These are phyloP conservation scores for Plicaturopsis crispa DNA, from an alignment of 768 basidiomycete genomes.

Conservation along the genomic window DNA sequence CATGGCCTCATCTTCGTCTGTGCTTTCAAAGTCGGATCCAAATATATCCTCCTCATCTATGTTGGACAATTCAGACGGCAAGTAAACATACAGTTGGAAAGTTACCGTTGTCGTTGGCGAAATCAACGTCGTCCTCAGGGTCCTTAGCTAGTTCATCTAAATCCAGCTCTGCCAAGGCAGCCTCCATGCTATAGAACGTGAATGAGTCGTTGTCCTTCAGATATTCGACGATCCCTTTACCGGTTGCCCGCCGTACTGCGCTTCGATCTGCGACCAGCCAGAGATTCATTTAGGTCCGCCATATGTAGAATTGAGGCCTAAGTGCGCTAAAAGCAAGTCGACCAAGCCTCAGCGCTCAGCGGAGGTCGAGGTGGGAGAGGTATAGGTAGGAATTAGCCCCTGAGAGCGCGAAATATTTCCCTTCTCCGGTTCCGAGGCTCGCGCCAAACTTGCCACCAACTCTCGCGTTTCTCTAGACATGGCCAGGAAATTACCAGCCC, in stretches of 20 bases:
- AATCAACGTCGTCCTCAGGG: slow-evolving; percentile 69
- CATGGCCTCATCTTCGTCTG: slow-evolving; percentile 59
- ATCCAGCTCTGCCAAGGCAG: slow-evolving; percentile 66
- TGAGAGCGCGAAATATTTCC: no score
- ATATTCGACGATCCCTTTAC: slow-evolving; percentile 24
- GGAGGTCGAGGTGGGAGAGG: no score
- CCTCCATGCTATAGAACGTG: slow-evolving; percentile 51
- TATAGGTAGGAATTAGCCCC: no score
- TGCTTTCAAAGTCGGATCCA: slow-evolving; percentile 80
- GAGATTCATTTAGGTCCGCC: slow-evolving; percentile 31
- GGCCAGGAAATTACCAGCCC: no score
- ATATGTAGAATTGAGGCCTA: no score
- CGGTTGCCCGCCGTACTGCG: slow-evolving; percentile 77
- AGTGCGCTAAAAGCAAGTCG: no score
- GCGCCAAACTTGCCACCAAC: no score
- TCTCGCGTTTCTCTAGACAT: no score
- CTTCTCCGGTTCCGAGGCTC: no score
- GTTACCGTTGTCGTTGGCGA: slow-evolving; percentile 55
- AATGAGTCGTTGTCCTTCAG: background rate
- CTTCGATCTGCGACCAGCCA: slow-evolving; percentile 51
- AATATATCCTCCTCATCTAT: slow-evolving; percentile 79
- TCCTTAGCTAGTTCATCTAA: slow-evolving; percentile 50
- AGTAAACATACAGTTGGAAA: background rate
- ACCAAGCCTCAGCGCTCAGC: no score
- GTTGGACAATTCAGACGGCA: background rate